Evolutionary conservation across 371 early-diverging fungal genomes (phyloP).

Genomic region (Blakeslea trispora): DNA sequence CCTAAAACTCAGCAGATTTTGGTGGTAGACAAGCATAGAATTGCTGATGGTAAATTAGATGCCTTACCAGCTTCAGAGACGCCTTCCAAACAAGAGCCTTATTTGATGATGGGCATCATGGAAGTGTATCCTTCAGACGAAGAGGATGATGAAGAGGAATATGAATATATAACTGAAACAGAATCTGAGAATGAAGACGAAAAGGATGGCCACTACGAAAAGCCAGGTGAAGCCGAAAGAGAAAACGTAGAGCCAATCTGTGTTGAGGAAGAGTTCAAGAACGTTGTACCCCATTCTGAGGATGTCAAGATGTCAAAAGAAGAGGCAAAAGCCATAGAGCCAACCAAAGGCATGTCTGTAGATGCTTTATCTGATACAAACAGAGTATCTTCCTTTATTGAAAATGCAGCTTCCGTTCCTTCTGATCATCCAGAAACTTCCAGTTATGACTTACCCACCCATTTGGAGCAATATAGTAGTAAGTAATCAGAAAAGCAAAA

Average conservation of each 20-base stretch:
- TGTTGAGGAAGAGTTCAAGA: not conserved
- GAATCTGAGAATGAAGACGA: constrained; percentile 9
- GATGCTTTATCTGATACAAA: not conserved
- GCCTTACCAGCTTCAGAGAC: not conserved
- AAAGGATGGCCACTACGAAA: not conserved
- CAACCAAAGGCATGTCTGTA: no score
- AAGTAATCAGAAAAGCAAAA: not conserved
- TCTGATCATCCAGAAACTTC: not conserved
- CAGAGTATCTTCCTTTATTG: constrained; percentile 12
- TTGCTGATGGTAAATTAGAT: not conserved
- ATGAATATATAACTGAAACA: constrained; percentile 16
- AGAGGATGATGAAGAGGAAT: constrained; percentile 19
- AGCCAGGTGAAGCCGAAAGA: not conserved
- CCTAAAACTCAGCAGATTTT: not conserved
- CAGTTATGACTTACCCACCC: not conserved
- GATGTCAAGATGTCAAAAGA: not conserved
- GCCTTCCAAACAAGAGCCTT: constrained; percentile 3
- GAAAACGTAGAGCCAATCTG: not conserved
- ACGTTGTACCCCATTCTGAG: not conserved
- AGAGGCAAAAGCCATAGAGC: constrained; percentile 4
- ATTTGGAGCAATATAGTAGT: not conserved
- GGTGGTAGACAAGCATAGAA: not conserved
- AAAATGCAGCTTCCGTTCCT: not conserved
- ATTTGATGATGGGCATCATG: constrained; percentile 24
- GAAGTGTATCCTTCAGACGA: constrained; percentile 26